Evolutionary conservation across 306 rosid genomes (phyloP), one percentile per base, ranked within the genome.

Genomic region (Lathyrus oleraceus): DNA sequence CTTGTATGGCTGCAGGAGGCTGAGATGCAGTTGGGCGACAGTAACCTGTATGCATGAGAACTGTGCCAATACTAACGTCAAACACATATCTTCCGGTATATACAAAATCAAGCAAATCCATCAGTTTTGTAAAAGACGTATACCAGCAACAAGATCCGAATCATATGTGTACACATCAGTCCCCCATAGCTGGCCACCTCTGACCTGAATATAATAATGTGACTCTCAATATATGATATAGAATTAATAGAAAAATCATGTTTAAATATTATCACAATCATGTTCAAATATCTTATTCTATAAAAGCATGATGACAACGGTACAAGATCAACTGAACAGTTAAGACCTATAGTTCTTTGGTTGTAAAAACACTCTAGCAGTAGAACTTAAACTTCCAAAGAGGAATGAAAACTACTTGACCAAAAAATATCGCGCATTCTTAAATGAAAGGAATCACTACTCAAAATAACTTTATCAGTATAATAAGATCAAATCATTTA

Each of bases 131-230:
- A 67, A 63, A 70, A 65, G 61, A 48, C 61, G 72, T 72, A 71
- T 71, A 94, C 98, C 98, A 61, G 98, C 97, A 61, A 94, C 96
- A 73, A 94, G 97, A 84, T 94, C 98, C 7, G 97, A 90, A 80
- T 94, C 98, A 57, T 87, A 87, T 5, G 97, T 94, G 81, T 94
- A 94, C 61, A 94, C 86, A 84, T 94, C 98, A 61, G 97, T 94
- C 60, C 98, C 98, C 98, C 98, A 94, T 38, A 94, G 90, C 81
- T 94, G 98, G 84, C 95, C 97, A 76, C 96, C 96, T 81, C 95
- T 87, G 69, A 94, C 98, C 98, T 94, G 88, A 82, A 87, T 57
- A 66, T 42, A 73, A 72, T 58, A 75, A 60, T 47, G 65, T 62
- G 38, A 66, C 45, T 77, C 71, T 81, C 69, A 80, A 63, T 59